Evolutionary conservation across 2,329 filamentous ascomycete genomes (phyloP).

Genomic region (Aspergillus unguis): DNA sequence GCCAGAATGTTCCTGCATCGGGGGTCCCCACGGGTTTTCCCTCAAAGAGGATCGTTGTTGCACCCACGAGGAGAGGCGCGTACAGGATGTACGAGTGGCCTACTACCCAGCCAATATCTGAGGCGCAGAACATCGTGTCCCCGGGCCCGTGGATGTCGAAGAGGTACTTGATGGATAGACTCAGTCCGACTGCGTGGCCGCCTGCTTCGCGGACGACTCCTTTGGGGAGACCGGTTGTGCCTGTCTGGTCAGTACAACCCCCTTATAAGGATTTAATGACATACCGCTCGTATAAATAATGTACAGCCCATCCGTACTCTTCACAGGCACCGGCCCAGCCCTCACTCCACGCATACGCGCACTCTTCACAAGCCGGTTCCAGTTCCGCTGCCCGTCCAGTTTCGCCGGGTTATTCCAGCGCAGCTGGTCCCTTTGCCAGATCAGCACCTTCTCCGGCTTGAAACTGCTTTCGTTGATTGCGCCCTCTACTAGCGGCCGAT

Average conservation of each 20-base stretch:
- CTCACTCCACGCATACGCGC: slow-evolving; percentile 64
- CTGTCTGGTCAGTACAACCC: slow-evolving; percentile 27
- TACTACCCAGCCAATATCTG: slow-evolving; percentile 91
- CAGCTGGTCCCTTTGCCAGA: slow-evolving; percentile 80
- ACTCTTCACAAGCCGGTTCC: slow-evolving; percentile 72
- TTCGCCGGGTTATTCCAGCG: slow-evolving; percentile 69
- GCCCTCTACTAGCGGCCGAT: slow-evolving; percentile 71
- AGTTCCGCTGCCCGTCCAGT: slow-evolving; percentile 68
- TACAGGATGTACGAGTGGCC: slow-evolving; percentile 87
- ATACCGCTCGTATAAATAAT: slow-evolving; percentile 78
- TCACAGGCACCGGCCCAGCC: slow-evolving; percentile 73
- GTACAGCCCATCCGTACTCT: slow-evolving; percentile 76
- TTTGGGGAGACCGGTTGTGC: slow-evolving; percentile 79
- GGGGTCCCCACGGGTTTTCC: slow-evolving; percentile 92
- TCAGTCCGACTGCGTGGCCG: slow-evolving; percentile 80
- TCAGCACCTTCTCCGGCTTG: slow-evolving; percentile 69
- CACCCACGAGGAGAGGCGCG: slow-evolving; percentile 77
- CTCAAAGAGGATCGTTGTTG: slow-evolving; percentile 83
- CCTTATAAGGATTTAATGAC: not conserved
- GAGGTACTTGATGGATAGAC: slow-evolving; percentile 76
- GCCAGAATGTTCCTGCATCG: slow-evolving; percentile 83
- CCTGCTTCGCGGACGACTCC: slow-evolving; percentile 79
- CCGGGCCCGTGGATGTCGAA: slow-evolving; percentile 80
- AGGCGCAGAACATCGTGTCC: slow-evolving; percentile 76
- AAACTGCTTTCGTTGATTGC: slow-evolving; percentile 65